These are phyloP conservation scores for Talaromyces sp. DNA, from an alignment of 2,329 filamentous ascomycete species.

Conservation along the genomic window DNA sequence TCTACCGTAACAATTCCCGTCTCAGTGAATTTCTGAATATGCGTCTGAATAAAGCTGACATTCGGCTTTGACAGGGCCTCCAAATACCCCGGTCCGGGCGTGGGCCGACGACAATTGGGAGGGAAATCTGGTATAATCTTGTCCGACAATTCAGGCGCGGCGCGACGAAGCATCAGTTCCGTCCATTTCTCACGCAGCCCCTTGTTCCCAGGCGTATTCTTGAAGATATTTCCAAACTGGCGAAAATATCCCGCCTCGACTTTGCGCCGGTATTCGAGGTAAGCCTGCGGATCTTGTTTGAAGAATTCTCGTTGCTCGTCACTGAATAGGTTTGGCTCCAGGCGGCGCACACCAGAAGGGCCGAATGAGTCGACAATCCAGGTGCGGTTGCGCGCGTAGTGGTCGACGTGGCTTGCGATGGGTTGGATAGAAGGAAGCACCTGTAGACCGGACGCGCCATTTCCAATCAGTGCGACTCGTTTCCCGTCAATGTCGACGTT, in stretches of 20 bases:
- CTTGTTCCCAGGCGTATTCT: slow-evolving; percentile 46
- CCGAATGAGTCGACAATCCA: slow-evolving; percentile 63
- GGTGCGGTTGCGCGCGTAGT: slow-evolving; percentile 59
- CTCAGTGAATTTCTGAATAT: slow-evolving; percentile 53
- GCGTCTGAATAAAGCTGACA: slow-evolving; percentile 54
- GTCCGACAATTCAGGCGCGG: slow-evolving; percentile 52
- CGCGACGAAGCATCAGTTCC: slow-evolving; percentile 49
- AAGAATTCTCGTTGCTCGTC: slow-evolving; percentile 53
- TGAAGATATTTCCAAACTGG: slow-evolving; percentile 50
- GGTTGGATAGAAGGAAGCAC: slow-evolving; percentile 36
- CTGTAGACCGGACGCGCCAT: slow-evolving; percentile 57
- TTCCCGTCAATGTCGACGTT: slow-evolving; percentile 45
- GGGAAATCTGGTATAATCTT: slow-evolving; percentile 58
- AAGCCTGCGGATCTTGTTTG: slow-evolving; percentile 51
- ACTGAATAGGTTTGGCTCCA: slow-evolving; percentile 51
- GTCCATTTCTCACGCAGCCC: slow-evolving; percentile 44
- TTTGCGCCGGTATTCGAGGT: slow-evolving; percentile 54
- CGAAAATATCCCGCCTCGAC: slow-evolving; percentile 59
- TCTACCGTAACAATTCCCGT: slow-evolving; percentile 57
- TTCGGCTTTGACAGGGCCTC: slow-evolving; percentile 58
- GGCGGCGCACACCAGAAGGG: slow-evolving; percentile 46
- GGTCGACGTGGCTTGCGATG: slow-evolving; percentile 47
- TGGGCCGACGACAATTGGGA: slow-evolving; percentile 59
- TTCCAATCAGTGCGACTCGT: slow-evolving; percentile 55
- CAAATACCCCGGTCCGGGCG: slow-evolving; percentile 62